A percentile compares a stretch with the other conserved stretches of the same genome.
Evolutionary conservation across 2,329 filamentous ascomycete genomes (phyloP).

Genomic region (Arthrobotrys pseudoclavata): DNA sequence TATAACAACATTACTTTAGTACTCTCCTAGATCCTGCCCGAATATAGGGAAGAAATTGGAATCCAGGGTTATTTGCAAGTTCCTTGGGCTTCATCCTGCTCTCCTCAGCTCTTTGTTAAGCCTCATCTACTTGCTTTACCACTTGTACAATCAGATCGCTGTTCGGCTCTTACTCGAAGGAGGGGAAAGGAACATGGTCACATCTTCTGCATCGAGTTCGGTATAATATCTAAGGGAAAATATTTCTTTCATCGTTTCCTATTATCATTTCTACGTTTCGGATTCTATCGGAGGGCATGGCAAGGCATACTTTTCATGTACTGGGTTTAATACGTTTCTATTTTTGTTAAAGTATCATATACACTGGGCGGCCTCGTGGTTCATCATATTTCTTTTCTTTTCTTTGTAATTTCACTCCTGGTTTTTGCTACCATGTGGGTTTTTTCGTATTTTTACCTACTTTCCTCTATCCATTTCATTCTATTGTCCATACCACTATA

Average conservation of each 20-base stretch:
- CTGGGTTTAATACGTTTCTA: constrained; percentile 24
- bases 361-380: constrained; percentile 54
- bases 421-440: not conserved
- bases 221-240: constrained; percentile 22
- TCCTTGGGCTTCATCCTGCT: not conserved
- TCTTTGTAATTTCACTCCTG: constrained; percentile 18
- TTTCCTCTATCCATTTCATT: constrained; percentile 25
- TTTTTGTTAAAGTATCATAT: constrained; percentile 38
- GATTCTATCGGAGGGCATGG: constrained; percentile 35
- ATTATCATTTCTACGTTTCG: not conserved
- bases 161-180: not conserved
- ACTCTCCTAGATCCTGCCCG: not conserved
- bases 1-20: constrained; percentile 32
- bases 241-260: constrained; percentile 23
- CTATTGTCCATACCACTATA: constrained; percentile 24
- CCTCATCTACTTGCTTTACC: constrained; percentile 1
- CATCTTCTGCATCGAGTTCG: constrained; percentile 21
- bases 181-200: not conserved
- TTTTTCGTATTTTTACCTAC: constrained; percentile 6
- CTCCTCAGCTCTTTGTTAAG: not conserved
- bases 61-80: not conserved
- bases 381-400: constrained; percentile 24
- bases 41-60: constrained; percentile 12
- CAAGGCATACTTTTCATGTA: constrained; percentile 18
- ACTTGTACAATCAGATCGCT: not conserved